Base-by-base conservation (phyloP, 139 green algal species). In the Chlorella sorokiniana region DNA sequence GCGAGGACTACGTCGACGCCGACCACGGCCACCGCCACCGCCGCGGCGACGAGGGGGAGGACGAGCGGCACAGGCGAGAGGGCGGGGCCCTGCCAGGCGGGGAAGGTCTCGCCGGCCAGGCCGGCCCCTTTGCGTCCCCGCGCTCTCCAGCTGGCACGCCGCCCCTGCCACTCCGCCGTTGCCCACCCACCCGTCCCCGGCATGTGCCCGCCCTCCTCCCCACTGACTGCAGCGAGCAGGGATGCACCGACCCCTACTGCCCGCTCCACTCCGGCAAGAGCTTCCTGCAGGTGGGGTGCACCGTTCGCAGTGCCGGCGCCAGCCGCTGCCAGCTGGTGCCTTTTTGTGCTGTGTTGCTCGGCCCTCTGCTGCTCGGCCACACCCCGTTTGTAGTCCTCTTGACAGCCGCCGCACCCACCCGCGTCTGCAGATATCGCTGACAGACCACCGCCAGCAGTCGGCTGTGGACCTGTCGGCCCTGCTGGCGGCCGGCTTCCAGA, bases 141-240 rank as follows among this genome's bases (percentile, higher is more conserved):
- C n/a, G n/a, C n/a, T n/a, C n/a, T n/a, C n/a, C n/a, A n/a, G n/a
- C n/a, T n/a, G n/a, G 35, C 27, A 10, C 35, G 31, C 27, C 35
- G 65, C 65, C 65, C 4, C 33, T 35, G 33, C 65, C 65, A 23
- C 27, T 10, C 6, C 37, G 3, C 35, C 29, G n/a, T n/a, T n/a
- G n/a, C n/a, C n/a, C n/a, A n/a, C 38, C 37, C 23, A 7, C 69
- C 44, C 29, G 22, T 29, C 1, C 20, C 69, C 29, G 29, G 29
- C 44, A 18, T n/a, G 9, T 3, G 6, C 64, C 35, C 64, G 6
- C 64, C 35, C 3, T 25, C 25, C 8, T 14, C n/a, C n/a, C n/a
- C n/a, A n/a, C n/a, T n/a, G n/a, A n/a, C n/a, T 38, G 72, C 72
- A 79, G 75, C 76, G 27, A 82, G 44, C 41, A 48, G n/a, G 27